These are phyloP conservation scores for Dictyostelium brefeldianum DNA, from an alignment of 78 protist genomes.

Conservation along the genomic window DNA sequence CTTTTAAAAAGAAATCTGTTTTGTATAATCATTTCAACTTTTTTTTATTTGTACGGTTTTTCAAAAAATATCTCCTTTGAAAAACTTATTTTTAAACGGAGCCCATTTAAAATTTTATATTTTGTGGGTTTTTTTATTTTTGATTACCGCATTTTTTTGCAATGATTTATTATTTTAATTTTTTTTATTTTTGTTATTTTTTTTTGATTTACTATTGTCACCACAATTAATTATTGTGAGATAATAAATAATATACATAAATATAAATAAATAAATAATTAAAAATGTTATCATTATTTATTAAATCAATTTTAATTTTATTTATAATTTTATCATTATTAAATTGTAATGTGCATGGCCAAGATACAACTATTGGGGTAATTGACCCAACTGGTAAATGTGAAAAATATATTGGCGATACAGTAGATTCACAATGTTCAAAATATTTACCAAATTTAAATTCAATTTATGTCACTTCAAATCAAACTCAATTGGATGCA, in stretches of 20 bases:
- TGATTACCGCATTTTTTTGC: no score
- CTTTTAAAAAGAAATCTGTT: background rate
- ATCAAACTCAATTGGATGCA: background rate
- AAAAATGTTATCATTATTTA: background rate
- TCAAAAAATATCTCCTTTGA: background rate
- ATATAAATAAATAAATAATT: background rate
- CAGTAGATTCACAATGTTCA: background rate
- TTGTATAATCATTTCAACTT: background rate
- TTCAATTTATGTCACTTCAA: slow-evolving; percentile 26
- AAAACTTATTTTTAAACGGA: no score
- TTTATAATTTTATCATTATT: background rate
- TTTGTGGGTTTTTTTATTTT: background rate
- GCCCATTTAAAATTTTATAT: no score
- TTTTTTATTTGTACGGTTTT: background rate
- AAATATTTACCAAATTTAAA: background rate
- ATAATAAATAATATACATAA: no score
- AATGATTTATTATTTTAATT: no score
- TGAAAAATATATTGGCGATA: slow-evolving; percentile 29
- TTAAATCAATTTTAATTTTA: background rate
- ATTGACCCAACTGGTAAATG: slow-evolving; percentile 37
- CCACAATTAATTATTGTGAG: no score
- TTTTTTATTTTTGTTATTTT: background rate
- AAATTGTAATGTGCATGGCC: background rate
- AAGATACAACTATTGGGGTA: background rate
- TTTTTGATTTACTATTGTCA: background rate